These are phyloP conservation scores for Aspergillus costaricaensis DNA, from an alignment of 2,329 filamentous ascomycete species.

Conservation along the genomic window DNA sequence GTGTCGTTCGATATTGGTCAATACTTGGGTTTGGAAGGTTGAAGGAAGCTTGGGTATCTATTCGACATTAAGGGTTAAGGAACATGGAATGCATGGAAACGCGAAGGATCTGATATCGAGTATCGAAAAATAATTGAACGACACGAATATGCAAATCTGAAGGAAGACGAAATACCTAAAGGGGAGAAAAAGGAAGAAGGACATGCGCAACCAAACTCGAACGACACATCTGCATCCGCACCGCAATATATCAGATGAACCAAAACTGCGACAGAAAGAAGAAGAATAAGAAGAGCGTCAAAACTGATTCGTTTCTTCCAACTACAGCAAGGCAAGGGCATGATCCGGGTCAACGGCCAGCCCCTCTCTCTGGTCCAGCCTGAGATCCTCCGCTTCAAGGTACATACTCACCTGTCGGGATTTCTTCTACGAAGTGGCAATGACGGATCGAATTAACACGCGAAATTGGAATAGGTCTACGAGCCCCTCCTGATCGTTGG, in stretches of 20 bases:
- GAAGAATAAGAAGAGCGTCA: constrained; percentile 23
- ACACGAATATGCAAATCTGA: background rate
- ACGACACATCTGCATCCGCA: constrained; percentile 1
- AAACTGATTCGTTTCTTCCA: constrained; percentile 25
- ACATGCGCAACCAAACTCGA: constrained; percentile 15
- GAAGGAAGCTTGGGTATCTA: background rate
- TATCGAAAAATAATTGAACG: background rate
- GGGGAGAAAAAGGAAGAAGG: constrained; percentile 11
- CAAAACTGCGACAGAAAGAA: background rate
- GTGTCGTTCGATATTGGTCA: background rate
- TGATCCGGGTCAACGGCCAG: constrained; percentile 98
- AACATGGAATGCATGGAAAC: background rate
- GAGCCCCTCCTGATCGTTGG: constrained; percentile 97
- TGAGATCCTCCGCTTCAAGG: constrained; percentile 97
- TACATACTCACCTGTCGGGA: constrained; percentile 41
- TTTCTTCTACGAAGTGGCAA: background rate
- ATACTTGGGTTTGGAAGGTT: background rate
- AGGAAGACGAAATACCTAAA: background rate
- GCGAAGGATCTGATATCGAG: background rate
- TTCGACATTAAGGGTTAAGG: too few relatives aligned
- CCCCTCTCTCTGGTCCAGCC: constrained; percentile 92
- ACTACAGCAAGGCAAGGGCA: constrained; percentile 72
- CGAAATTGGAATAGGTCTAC: constrained; percentile 69
- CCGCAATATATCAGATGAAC: background rate
- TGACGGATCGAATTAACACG: background rate